Evolutionary conservation across 2,329 filamentous ascomycete genomes (phyloP).

Genomic region (Biscogniauxia mediterranea): DNA sequence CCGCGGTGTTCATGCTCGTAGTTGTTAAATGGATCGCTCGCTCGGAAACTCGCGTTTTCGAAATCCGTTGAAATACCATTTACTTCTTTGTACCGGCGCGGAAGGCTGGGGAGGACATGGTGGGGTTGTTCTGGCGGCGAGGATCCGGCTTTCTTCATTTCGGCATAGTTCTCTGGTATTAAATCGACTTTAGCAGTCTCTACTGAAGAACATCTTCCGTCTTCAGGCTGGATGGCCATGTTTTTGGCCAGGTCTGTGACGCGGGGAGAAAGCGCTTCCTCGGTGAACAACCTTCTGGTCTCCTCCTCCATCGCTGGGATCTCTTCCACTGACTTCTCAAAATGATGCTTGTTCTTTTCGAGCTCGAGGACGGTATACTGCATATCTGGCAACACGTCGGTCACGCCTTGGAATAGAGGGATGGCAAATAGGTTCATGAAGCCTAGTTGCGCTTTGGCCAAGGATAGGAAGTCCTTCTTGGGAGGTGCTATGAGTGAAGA

Average conservation of each 20-base stretch:
- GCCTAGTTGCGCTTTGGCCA: constrained; percentile 84
- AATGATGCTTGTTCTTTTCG: constrained; percentile 70
- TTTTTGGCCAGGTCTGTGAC: constrained; percentile 41
- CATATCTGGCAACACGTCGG: constrained; percentile 83
- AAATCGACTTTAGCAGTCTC: constrained; percentile 18
- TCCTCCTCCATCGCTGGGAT: constrained; percentile 49
- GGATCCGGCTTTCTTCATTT: constrained; percentile 26
- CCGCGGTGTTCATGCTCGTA: constrained; percentile 36
- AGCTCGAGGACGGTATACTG: constrained; percentile 82
- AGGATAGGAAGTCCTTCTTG: constrained; percentile 76
- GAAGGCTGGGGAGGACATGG: constrained; percentile 34
- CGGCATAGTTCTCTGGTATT: constrained; percentile 25
- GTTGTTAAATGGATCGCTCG: constrained; percentile 48
- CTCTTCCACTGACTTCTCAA: constrained; percentile 67
- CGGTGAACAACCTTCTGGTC: constrained; percentile 35
- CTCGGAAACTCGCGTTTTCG: constrained; percentile 47
- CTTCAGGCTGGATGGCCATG: constrained; percentile 32
- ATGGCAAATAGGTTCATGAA: constrained; percentile 97
- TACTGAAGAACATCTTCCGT: constrained; percentile 19
- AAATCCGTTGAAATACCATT: constrained; percentile 46
- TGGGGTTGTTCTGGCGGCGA: constrained; percentile 24
- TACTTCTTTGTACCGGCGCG: constrained; percentile 40
- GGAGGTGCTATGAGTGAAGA: constrained; percentile 85
- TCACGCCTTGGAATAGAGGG: constrained; percentile 84
- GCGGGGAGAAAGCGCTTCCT: constrained; percentile 41